These are phyloP conservation scores for Carex myosuroides DNA, from an alignment of 176 grass and related monocot genomes.

Conservation along the genomic window DNA sequence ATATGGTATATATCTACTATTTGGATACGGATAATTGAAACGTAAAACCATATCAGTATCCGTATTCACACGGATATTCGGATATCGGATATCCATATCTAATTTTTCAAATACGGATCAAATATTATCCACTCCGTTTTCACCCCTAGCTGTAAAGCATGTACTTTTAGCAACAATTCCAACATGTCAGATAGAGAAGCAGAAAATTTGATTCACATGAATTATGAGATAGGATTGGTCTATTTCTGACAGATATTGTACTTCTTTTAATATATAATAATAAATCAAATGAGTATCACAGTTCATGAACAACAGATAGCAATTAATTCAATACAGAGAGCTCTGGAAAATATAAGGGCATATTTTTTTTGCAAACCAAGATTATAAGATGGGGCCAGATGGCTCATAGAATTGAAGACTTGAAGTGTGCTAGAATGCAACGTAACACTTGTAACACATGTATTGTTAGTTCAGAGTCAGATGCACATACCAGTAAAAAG, in stretches of 20 bases:
- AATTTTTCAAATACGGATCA: too few relatives aligned
- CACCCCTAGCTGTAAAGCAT: neutral
- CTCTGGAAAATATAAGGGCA: neutral
- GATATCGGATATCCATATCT: too few relatives aligned
- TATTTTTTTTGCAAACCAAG: neutral
- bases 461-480: neutral
- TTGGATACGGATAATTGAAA: too few relatives aligned
- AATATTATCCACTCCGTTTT: too few relatives aligned
- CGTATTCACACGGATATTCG: too few relatives aligned
- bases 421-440: neutral
- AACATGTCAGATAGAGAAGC: neutral
- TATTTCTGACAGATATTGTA: neutral
- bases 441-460: neutral
- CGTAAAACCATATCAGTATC: too few relatives aligned
- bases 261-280: neutral
- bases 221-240: neutral
- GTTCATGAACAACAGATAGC: neutral
- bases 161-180: neutral
- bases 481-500: conserved; percentile 81
- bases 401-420: neutral
- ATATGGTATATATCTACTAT: too few relatives aligned
- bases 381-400: neutral
- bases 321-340: neutral
- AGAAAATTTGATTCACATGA: neutral
- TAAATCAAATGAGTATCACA: neutral